Conservation (phyloP, 2,329 filamentous ascomycete genomes). For the Didymella pomorum region DNA sequence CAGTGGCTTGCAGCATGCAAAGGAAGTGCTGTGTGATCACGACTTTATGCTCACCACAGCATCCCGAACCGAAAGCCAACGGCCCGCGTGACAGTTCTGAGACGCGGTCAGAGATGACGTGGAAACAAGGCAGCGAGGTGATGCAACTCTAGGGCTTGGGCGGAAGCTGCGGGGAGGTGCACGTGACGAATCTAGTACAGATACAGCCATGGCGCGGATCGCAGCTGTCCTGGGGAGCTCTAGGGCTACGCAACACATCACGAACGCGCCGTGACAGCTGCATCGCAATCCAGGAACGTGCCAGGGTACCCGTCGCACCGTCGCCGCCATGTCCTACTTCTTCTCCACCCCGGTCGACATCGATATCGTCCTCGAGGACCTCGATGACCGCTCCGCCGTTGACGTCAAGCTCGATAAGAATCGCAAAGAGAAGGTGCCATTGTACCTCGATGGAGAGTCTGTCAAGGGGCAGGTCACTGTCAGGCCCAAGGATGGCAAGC, state of each 20-base stretch:
- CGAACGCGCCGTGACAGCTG: slow-evolving; percentile 27
- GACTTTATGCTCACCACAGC: neutral
- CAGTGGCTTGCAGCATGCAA: neutral
- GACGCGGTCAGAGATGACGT: slow-evolving; percentile 29
- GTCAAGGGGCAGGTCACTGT: slow-evolving; percentile 97
- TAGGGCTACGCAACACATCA: slow-evolving; percentile 22
- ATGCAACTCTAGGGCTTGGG: slow-evolving; percentile 18
- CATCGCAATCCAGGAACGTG: slow-evolving; percentile 27
- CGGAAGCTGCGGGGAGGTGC: slow-evolving; percentile 19
- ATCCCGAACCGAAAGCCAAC: neutral
- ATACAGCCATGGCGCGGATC: slow-evolving; percentile 21
- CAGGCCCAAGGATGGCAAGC: slow-evolving; percentile 96
- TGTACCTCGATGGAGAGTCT: slow-evolving; percentile 98
- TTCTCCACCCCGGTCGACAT: slow-evolving; percentile 99
- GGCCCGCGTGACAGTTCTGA: slow-evolving; percentile 19
- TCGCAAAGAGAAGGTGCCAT: slow-evolving; percentile 91
- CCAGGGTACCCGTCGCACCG: slow-evolving; percentile 9
- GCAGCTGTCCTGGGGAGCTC: slow-evolving; percentile 26
- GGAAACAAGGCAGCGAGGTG: slow-evolving; percentile 21
- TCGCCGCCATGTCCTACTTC: slow-evolving; percentile 77
- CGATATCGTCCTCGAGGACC: slow-evolving; percentile 95
- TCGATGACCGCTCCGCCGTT: slow-evolving; percentile 91
- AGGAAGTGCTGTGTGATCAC: neutral
- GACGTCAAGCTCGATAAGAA: slow-evolving; percentile 99
- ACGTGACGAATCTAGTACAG: slow-evolving; percentile 20